These are phyloP conservation scores for Penicillium occitanis DNA, from an alignment of 2,329 filamentous ascomycete genomes.

Conservation along the genomic window DNA sequence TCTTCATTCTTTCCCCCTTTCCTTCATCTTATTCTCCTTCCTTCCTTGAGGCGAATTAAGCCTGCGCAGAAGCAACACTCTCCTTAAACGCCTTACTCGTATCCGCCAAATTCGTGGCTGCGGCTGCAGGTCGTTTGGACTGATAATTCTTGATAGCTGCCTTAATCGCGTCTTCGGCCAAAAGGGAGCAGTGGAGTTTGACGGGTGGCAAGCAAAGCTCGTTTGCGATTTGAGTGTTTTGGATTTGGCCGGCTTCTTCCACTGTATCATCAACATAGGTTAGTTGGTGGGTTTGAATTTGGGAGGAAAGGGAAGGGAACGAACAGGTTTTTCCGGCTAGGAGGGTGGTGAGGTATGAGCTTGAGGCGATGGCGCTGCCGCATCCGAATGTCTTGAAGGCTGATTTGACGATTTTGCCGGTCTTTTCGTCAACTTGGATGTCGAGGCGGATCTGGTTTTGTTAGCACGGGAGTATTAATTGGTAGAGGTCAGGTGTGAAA, in stretches of 20 bases:
- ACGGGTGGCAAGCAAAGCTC: conserved; percentile 87
- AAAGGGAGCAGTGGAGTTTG: conserved; percentile 88
- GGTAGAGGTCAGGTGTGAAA: neutral
- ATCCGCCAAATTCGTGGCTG: conserved; percentile 72
- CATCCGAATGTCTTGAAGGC: conserved; percentile 99
- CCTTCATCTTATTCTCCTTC: neutral
- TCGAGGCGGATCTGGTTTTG: conserved; percentile 71
- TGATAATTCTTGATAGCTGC: conserved; percentile 89
- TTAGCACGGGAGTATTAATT: neutral
- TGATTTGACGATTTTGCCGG: conserved; percentile 86
- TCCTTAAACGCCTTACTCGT: conserved; percentile 44
- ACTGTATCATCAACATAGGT: conserved; percentile 43
- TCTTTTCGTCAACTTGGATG: conserved; percentile 85
- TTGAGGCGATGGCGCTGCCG: conserved; percentile 90
- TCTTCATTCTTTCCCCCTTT: neutral
- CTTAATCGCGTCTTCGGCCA: conserved; percentile 90
- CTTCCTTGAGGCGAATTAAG: neutral
- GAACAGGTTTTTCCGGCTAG: conserved; percentile 20
- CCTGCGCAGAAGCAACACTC: conserved; percentile 13
- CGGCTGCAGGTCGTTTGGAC: conserved; percentile 79
- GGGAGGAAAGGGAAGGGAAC: neutral
- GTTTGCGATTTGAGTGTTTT: conserved; percentile 98
- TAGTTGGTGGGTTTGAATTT: neutral
- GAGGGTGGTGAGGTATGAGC: conserved; percentile 89
- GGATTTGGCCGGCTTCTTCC: conserved; percentile 87